A percentile compares a stretch with the other conserved stretches of the same genome.
phyloP scores from a whole-genome alignment of 495 filamentous ascomycete genomes.

The Daldinia vernicosa region DNA sequence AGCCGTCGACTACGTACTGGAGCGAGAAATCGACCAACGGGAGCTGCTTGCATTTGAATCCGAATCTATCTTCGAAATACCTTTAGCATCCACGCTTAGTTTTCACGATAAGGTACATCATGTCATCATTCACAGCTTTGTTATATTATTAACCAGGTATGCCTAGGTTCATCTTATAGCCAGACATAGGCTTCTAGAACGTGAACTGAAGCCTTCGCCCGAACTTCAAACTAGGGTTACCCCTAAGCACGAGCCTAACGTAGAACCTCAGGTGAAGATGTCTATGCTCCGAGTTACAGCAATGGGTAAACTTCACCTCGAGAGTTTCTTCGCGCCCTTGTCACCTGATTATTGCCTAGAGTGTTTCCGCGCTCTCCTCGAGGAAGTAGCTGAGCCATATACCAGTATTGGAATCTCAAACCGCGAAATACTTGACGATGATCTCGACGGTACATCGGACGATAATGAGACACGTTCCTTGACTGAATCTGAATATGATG shows the following conservation, averaged over 20 bases:
- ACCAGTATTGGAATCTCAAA: not conserved
- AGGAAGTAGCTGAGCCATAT: slow-evolving; percentile 18
- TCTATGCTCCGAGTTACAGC: slow-evolving; percentile 25
- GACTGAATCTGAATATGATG: not conserved
- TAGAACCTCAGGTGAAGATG: slow-evolving; percentile 6
- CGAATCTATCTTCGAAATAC: slow-evolving; percentile 5
- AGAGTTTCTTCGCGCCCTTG: slow-evolving; percentile 2
- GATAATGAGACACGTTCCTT: not conserved
- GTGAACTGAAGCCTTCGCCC: not conserved
- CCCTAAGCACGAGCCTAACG: slow-evolving; percentile 8
- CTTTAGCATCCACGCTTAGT: slow-evolving; percentile 8
- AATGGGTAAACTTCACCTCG: slow-evolving; percentile 5
- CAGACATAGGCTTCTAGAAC: slow-evolving; percentile 10
- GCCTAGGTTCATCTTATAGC: slow-evolving; percentile 33
- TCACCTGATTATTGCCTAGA: slow-evolving; percentile 10
- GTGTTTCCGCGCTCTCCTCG: slow-evolving; percentile 8
- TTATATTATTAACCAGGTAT: slow-evolving; percentile 7
- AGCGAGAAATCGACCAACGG: slow-evolving; percentile 33
- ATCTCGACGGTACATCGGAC: not conserved
- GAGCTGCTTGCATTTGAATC: slow-evolving; percentile 12
- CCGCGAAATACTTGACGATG: not conserved
- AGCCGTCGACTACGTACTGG: slow-evolving; percentile 20
- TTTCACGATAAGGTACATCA: slow-evolving; percentile 15
- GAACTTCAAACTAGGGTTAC: not conserved
- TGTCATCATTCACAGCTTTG: not conserved